Base-by-base conservation (phyloP, 345 rosid species). In the Draba incana region DNA sequence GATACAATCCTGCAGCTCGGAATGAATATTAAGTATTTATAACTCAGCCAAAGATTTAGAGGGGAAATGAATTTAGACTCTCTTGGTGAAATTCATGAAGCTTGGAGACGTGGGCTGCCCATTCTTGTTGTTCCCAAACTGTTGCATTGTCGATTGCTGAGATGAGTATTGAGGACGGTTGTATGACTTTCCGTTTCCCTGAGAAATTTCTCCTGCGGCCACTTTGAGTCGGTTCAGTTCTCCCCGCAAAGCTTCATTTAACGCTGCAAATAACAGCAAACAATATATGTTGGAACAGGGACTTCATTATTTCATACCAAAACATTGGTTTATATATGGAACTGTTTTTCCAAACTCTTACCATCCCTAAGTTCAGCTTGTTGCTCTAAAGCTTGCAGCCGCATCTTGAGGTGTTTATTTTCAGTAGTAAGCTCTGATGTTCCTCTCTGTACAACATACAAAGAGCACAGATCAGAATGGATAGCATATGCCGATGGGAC, bases 191-290 rank as follows among this genome's bases (percentile, higher is more conserved):
- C 90, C 88, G 50, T 84, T 85, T 38, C 73, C 83, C 11, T 81
- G 77, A 37, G 92, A 85, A 49, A 82, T 69, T 77, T 90, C 94
- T 28, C 89, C 83, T 0, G 97, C 86, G 13, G 89, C 83, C 68
- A 85, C 84, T 78, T 86, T 93, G 50, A 93, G 96, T 77, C 98
- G 84, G 71, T 87, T 88, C 65, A 90, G 96, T 82, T 93, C 98
- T 31, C 85, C 97, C 68, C 84, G 83, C 72, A 90, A 68, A 6
- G 85, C 80, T 69, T 93, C 97, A 48, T 90, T 85, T 54, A 93
- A 80, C 59, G 98, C 98, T 93, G 85, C 81, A 74, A 66, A 31
- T 49, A 42, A 43, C 23, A 42, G 33, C 3, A 1, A 45, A 54
- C 33, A 33, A 53, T 13, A 69, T 25, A 14, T 6, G 47, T 31